phyloP scores from a whole-genome alignment of 495 filamentous ascomycete genomes.

The Recurvomyces mirabilis region DNA sequence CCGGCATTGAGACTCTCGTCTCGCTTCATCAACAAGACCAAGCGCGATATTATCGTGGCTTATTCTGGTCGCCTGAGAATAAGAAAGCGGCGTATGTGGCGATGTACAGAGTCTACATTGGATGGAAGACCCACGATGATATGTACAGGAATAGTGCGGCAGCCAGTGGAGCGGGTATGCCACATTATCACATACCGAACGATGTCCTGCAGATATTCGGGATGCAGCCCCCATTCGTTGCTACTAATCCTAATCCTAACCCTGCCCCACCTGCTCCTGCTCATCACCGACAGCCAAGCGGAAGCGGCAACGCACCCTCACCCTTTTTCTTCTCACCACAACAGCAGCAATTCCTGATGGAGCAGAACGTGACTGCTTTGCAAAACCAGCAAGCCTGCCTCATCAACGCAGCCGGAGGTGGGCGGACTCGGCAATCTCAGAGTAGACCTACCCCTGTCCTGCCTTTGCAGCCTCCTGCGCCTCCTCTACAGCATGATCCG shows the following conservation, averaged over 20 bases:
- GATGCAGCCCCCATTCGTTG: not conserved
- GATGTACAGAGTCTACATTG: not conserved
- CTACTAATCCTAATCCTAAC: not conserved
- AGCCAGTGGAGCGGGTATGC: not conserved
- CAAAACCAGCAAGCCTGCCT: not conserved
- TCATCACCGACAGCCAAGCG: not conserved
- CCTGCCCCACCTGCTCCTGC: not conserved
- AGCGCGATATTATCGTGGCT: not conserved
- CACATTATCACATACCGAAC: not conserved
- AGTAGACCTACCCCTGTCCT: not conserved
- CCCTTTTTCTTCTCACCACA: no score
- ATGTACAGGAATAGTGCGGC: not conserved
- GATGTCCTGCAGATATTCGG: not conserved
- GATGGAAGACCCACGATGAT: not conserved
- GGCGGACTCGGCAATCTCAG: not conserved
- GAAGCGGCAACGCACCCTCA: no score
- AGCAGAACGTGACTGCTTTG: not conserved
- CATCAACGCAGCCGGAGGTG: not conserved
- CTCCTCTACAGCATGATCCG: no score
- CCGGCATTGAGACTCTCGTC: constrained; percentile 3
- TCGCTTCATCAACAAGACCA: not conserved
- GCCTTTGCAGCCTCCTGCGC: constrained; percentile 12
- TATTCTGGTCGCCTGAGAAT: not conserved
- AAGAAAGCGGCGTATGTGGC: not conserved
- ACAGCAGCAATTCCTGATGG: not conserved